These are phyloP conservation scores for Mortierella sp. DNA, from an alignment of 371 early-diverging fungal species.

Conservation along the genomic window DNA sequence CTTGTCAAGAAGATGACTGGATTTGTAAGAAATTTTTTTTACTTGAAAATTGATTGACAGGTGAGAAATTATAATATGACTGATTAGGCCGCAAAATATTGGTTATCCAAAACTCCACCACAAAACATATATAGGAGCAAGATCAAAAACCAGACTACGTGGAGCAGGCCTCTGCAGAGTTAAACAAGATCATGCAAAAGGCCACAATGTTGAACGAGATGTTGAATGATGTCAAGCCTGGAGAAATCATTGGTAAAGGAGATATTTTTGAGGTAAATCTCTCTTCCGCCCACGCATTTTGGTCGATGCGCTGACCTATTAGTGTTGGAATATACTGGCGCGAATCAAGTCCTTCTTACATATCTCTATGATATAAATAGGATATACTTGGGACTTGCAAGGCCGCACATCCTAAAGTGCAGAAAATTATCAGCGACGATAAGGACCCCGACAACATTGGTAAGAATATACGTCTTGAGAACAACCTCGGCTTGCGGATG, in stretches of 20 bases:
- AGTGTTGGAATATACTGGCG: too few relatives aligned
- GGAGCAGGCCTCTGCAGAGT: conserved; percentile 80
- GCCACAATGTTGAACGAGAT: conserved; percentile 82
- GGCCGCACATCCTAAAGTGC: conserved; percentile 75
- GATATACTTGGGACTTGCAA: conserved; percentile 65
- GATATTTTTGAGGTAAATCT: conserved; percentile 67
- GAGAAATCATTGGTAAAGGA: conserved; percentile 70
- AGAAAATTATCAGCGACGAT: conserved; percentile 72
- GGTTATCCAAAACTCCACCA: too few relatives aligned
- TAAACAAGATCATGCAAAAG: conserved; percentile 84
- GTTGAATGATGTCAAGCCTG: conserved; percentile 74
- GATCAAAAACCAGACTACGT: conserved; percentile 87
- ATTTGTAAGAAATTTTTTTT: conserved; percentile 60
- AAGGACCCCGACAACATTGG: conserved; percentile 80
- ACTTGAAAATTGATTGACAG: too few relatives aligned
- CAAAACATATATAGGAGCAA: conserved; percentile 71
- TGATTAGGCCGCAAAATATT: too few relatives aligned
- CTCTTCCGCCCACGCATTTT: too few relatives aligned
- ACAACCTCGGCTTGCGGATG: neutral
- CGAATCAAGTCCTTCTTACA: too few relatives aligned
- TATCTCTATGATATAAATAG: conserved; percentile 24
- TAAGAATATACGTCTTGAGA: conserved; percentile 27
- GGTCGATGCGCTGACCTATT: too few relatives aligned
- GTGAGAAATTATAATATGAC: too few relatives aligned
- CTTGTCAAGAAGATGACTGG: conserved; percentile 97